Base-by-base conservation (phyloP, 2,329 filamentous ascomycete species). In the Fusarium guadeloupense region DNA sequence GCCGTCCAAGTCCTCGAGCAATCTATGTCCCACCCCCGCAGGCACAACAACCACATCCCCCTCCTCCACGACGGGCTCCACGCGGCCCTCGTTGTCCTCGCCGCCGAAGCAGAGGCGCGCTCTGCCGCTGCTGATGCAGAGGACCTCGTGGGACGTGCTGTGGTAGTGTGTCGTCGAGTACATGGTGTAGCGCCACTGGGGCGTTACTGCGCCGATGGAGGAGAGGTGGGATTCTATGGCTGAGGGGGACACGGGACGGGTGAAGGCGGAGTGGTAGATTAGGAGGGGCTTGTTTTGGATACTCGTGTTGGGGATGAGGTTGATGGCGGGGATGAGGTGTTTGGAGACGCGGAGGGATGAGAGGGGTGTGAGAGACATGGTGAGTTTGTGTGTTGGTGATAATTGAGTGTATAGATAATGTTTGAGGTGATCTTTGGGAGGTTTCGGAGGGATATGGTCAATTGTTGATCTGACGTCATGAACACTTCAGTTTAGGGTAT, bases 161-260 rank as follows among this genome's bases (percentile, higher is more conserved):
- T 91, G 88, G 72, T 88, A 91, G 74, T 91, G 88, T 1, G 82
- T 85, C 6, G 81, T 83, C 30, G 71, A 73, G 72, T 88, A 91
- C 87, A 91, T 91, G 14, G 85, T 86, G 73, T 87, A 90, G 21
- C 84, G 80, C 88, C 88, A 90, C 69, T 88, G 85, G 0, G 89
- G 87, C 2, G 68, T 69, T 4, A 89, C 87, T 28, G 85, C 83
- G 8, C 80, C 82, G 14, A 85, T 71, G 4, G 72, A 68, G 7
- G 70, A 69, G 6, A 91, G 78, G 60, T 87, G 87, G 0, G 78
- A 69, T 68, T 89, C 84, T 41, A 90, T 82, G 2, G 77, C 69
- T 4, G 80, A 77, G 4, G 85, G 75, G 5, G 79, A 77, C 69
- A 68, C 4, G 74, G 65, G 5, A 76, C 21, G 38, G 1, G 54